These are phyloP conservation scores for Macrolepiota dolichaula DNA, from an alignment of 768 basidiomycete species.

Conservation along the genomic window DNA sequence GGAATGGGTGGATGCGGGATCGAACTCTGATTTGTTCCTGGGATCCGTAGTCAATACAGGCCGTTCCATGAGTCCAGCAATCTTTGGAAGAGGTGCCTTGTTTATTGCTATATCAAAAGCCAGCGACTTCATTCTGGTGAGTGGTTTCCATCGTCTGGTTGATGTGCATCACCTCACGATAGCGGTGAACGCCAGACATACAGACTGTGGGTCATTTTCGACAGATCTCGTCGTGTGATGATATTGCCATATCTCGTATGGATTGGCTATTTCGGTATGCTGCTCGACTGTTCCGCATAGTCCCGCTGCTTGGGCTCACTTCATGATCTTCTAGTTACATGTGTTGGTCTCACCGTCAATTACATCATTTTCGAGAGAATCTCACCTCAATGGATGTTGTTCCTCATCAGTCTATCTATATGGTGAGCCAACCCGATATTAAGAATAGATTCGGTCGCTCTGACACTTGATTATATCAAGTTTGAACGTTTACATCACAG, in stretches of 20 bases:
- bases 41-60: no score
- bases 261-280: background rate
- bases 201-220: background rate
- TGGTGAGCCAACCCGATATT: background rate
- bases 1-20: no score
- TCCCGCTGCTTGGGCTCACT: background rate
- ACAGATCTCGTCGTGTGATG: background rate
- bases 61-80: background rate
- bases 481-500: slow-evolving; percentile 2
- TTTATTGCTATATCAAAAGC: background rate
- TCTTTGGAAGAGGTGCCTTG: background rate
- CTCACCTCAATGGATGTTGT: background rate
- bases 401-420: background rate
- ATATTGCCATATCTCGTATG: background rate
- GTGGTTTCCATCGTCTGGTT: background rate
- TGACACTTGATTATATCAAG: background rate
- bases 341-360: background rate
- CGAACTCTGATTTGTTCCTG: no score
- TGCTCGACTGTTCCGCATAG: no score
- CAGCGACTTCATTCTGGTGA: slow-evolving; percentile 2
- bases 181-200: background rate
- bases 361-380: background rate
- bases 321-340: background rate
- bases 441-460: no score
- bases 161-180: background rate